Conservation (phyloP, 2,329 filamentous ascomycete species). For the Scedosporium dehoogii region DNA sequence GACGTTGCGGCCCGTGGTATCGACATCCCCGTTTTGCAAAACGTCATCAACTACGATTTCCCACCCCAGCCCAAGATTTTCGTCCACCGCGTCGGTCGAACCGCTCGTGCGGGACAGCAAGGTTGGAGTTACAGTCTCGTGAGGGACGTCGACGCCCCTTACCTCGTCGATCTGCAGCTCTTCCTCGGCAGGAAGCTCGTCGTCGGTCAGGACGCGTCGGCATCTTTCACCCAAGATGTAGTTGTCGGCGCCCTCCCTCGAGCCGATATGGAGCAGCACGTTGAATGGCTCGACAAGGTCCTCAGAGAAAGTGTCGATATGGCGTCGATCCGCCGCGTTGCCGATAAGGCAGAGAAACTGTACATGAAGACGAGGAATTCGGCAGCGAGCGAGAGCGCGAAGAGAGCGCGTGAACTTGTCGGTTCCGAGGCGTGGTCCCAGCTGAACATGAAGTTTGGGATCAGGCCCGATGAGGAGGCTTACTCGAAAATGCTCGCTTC, state of each 20-base stretch:
- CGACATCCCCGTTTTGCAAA: constrained; percentile 90
- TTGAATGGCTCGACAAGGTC: constrained; percentile 76
- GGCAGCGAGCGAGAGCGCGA: constrained; percentile 83
- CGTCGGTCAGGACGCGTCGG: constrained; percentile 55
- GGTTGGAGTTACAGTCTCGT: constrained; percentile 96
- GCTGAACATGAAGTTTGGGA: constrained; percentile 71
- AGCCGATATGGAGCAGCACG: constrained; percentile 61
- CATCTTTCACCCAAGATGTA: constrained; percentile 73
- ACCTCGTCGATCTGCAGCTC: constrained; percentile 85
- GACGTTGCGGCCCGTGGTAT: constrained; percentile 96
- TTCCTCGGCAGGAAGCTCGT: constrained; percentile 82
- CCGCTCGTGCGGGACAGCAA: constrained; percentile 81
- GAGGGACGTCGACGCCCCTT: constrained; percentile 78
- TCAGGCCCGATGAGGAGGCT: constrained; percentile 47
- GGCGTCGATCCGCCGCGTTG: constrained; percentile 57
- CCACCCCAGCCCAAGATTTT: constrained; percentile 95
- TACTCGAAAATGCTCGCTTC: constrained; percentile 79
- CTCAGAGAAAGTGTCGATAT: constrained; percentile 70
- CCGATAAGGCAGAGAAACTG: constrained; percentile 81
- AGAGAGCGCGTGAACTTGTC: constrained; percentile 71
- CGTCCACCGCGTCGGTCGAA: constrained; percentile 91
- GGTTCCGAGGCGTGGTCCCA: constrained; percentile 60
- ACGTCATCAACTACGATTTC: constrained; percentile 98
- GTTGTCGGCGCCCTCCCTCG: constrained; percentile 69
- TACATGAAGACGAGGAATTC: constrained; percentile 86